Evolutionary conservation across 805 yeast species (phyloP).

Genomic region (Blastobotrys muscicola): DNA sequence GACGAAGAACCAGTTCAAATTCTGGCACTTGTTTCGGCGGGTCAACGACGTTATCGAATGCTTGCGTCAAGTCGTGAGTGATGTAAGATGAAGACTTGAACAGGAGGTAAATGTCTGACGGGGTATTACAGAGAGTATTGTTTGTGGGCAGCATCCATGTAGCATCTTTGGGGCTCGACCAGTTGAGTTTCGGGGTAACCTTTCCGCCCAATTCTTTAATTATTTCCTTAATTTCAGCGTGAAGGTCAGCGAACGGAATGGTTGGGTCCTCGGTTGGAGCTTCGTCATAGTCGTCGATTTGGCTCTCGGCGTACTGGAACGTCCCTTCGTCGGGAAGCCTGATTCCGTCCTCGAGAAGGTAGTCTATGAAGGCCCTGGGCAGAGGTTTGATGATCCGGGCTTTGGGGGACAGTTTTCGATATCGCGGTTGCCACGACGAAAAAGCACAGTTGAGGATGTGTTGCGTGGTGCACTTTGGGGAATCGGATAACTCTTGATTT

Average conservation of each 20-base stretch:
- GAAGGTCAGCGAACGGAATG: conserved; percentile 48
- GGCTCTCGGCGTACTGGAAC: conserved; percentile 46
- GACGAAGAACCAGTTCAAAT: conserved; percentile 63
- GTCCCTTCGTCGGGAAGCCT: conserved; percentile 40
- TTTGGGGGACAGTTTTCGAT: conserved; percentile 40
- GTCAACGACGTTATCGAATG: conserved; percentile 43
- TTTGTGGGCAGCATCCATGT: conserved; percentile 82
- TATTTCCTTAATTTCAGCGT: conserved; percentile 37
- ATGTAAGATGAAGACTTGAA: conserved; percentile 83
- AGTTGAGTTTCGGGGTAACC: conserved; percentile 83
- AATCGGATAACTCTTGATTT: too few species aligned
- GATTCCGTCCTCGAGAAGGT: conserved; percentile 60
- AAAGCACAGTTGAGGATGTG: conserved; percentile 46
- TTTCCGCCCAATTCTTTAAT: conserved; percentile 43
- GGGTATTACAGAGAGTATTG: conserved; percentile 58
- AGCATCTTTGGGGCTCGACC: conserved; percentile 97
- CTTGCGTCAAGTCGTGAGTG: conserved; percentile 70
- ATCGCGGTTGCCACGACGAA: conserved; percentile 51
- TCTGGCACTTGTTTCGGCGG: conserved; percentile 4
- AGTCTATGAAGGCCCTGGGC: conserved; percentile 49
- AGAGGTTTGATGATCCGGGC: conserved; percentile 46
- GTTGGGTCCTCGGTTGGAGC: conserved; percentile 34
- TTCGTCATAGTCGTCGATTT: conserved; percentile 19
- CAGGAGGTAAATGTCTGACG: conserved; percentile 69
- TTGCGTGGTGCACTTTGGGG: neutral